A percentile compares a stretch with the other conserved stretches of the same genome.
Evolutionary conservation across 139 green algal species (phyloP).

Genomic region (Picochlorum sp.): DNA sequence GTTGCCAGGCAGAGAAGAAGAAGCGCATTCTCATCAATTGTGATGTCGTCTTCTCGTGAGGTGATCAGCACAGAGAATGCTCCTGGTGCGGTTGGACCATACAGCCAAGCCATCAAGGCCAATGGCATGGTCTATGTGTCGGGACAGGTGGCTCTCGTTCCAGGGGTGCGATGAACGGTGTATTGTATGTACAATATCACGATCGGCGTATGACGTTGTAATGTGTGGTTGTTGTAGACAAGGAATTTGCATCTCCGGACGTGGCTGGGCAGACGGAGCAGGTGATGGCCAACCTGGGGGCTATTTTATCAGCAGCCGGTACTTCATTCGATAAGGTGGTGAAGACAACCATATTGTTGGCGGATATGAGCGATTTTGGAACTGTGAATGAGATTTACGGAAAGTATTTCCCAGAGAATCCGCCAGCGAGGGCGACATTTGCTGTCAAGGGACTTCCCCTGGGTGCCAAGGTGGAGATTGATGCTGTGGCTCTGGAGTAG

Average conservation of each 20-base stretch:
- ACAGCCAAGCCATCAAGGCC: constrained; percentile 80
- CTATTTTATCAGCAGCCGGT: constrained; percentile 78
- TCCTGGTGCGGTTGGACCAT: constrained; percentile 86
- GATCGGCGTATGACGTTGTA: neutral
- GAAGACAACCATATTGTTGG: constrained; percentile 92
- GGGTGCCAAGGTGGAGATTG: constrained; percentile 75
- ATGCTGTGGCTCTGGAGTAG: constrained; percentile 52
- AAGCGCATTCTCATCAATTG: neutral
- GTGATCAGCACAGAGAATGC: constrained; percentile 66
- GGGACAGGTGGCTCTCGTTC: constrained; percentile 79
- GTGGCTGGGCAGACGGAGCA: constrained; percentile 77
- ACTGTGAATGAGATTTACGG: constrained; percentile 85
- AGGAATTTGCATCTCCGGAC: constrained; percentile 67
- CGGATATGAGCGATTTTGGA: constrained; percentile 87
- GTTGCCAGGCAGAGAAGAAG: too few species aligned
- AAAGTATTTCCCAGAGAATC: constrained; percentile 72
- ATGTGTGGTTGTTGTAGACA: constrained; percentile 33
- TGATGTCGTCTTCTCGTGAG: constrained; percentile 6
- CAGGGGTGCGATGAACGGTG: constrained; percentile 32
- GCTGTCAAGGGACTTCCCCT: constrained; percentile 83
- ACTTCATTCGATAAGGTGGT: constrained; percentile 75
- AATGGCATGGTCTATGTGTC: constrained; percentile 79
- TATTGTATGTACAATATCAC: too few species aligned
- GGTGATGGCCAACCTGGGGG: constrained; percentile 87
- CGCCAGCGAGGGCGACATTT: constrained; percentile 77